Conservation (phyloP, 2,329 filamentous ascomycete species). For the Rasamsonia emersonii region DNA sequence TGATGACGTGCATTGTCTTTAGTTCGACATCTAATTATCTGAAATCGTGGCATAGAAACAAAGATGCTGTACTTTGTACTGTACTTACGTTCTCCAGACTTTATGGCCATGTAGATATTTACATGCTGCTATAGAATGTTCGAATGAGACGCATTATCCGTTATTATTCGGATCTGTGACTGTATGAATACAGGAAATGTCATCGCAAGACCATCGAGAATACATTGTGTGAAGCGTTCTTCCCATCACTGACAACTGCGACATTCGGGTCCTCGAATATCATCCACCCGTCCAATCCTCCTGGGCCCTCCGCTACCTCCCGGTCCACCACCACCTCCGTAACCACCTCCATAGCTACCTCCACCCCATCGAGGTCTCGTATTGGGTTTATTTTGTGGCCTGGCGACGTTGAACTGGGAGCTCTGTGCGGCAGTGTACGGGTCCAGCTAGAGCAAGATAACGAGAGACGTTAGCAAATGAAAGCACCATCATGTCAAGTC, state of each 20-base stretch:
- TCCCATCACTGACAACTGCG: constrained; percentile 31
- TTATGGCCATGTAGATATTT: too few relatives aligned
- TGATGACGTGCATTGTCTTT: too few relatives aligned
- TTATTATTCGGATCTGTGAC: too few relatives aligned
- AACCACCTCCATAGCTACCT: constrained; percentile 20
- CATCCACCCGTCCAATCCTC: constrained; percentile 38
- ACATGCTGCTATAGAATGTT: too few relatives aligned
- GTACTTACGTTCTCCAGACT: too few relatives aligned
- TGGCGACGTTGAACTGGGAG: constrained; percentile 37
- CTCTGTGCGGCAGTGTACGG: constrained; percentile 37
- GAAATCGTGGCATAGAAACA: too few relatives aligned
- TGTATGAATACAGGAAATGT: too few relatives aligned
- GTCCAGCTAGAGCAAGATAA: constrained; percentile 27
- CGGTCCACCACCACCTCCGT: constrained; percentile 20
- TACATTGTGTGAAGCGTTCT: background rate
- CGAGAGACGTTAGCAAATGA: constrained; percentile 7
- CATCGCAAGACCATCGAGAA: too few relatives aligned
- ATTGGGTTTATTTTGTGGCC: constrained; percentile 16
- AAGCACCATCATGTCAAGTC: constrained; percentile 7
- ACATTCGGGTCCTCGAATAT: constrained; percentile 42
- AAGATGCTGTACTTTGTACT: too few relatives aligned
- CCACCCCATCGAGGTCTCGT: constrained; percentile 19
- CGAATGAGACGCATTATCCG: too few relatives aligned
- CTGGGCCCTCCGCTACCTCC: constrained; percentile 24
- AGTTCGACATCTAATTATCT: too few relatives aligned